Percentiles rank a stretch among this genome's conserved stretches.
These are phyloP conservation scores for Claviceps purpurea DNA, from an alignment of 2,329 filamentous ascomycete species.

Conservation along the genomic window DNA sequence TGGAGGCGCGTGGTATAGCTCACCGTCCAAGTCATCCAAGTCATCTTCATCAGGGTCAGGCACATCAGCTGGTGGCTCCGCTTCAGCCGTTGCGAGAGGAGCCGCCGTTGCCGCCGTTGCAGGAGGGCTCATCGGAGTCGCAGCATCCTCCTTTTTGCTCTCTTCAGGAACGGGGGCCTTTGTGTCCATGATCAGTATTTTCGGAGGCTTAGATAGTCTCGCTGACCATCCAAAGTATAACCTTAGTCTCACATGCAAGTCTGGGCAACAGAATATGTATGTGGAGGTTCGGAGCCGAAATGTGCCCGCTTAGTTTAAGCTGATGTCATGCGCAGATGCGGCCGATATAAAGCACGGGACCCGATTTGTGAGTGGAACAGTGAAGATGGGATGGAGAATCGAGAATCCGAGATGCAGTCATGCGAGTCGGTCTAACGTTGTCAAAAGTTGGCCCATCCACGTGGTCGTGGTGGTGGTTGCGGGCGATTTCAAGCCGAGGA, in stretches of 20 bases:
- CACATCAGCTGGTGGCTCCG: constrained; percentile 27
- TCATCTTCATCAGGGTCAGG: constrained; percentile 90
- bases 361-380: not conserved
- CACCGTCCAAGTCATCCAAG: constrained; percentile 81
- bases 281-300: not conserved
- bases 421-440: not conserved
- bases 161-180: constrained; percentile 10
- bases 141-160: constrained; percentile 11
- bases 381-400: not conserved
- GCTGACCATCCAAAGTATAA: not conserved
- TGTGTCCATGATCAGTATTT: constrained; percentile 9
- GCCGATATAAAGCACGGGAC: not conserved
- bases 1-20: constrained; percentile 8
- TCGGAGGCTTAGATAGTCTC: too few species aligned
- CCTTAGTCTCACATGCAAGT: constrained; percentile 7
- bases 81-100: not conserved
- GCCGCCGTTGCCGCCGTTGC: constrained; percentile 3
- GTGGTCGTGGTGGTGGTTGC: not conserved
- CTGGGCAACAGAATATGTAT: not conserved
- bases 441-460: constrained; percentile 4
- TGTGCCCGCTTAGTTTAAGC: not conserved
- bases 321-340: not conserved
- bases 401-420: not conserved
- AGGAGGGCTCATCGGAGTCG: constrained; percentile 9
- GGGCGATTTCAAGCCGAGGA: constrained; percentile 6